Base-by-base conservation (phyloP, 1,284 basidiomycete species). In the Ceratobasidium sp. region DNA sequence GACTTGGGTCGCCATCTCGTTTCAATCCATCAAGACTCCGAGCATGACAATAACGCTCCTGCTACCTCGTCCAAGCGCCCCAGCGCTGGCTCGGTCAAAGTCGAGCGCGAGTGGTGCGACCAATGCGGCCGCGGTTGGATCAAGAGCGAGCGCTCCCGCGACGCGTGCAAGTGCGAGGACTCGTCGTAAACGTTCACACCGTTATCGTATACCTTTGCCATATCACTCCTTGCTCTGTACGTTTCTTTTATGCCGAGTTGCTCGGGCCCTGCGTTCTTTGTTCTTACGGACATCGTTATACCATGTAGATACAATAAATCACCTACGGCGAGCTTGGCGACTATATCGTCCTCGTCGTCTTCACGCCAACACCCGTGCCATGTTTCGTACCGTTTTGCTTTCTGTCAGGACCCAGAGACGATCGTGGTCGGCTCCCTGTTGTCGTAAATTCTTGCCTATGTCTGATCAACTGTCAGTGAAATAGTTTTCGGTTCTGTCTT, bases 1-100 rank as follows among this genome's bases (percentile, higher is more conserved):
- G 93, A 96, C 78, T 82, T 96, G 3, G 91, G 91, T 43, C 89
- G 93, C 59, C 93, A 96, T 79, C 84, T 94, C 55, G 88, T 93
- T 53, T 92, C 91, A 74, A 93, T 96, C 75, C 93, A 96, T 78
- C 89, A 90, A 48, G 88, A 90, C 71, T 36, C 60, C 53, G 72
- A 69, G 65, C 65, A 72, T 52, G 60, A 53, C 14, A 55, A 53
- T 36, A 26, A 46, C 48, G 59, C 62, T 62, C 43, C 52, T 16
- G 69, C 69, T 58, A 45, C 34, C 26, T 62, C 72, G 12, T 52
- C 61, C 62, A 64, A 71, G 36, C 61, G 62, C 52, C 60, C 50
- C 50, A 61, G 34, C 34, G 30, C 61, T 36, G 43, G 30, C 46
- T 53, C 65, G 71, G 10, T 12, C 30, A 39, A 58, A 43, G 23